Conservation (phyloP, 1,284 basidiomycete species). For the Melampsora medusae region DNA sequence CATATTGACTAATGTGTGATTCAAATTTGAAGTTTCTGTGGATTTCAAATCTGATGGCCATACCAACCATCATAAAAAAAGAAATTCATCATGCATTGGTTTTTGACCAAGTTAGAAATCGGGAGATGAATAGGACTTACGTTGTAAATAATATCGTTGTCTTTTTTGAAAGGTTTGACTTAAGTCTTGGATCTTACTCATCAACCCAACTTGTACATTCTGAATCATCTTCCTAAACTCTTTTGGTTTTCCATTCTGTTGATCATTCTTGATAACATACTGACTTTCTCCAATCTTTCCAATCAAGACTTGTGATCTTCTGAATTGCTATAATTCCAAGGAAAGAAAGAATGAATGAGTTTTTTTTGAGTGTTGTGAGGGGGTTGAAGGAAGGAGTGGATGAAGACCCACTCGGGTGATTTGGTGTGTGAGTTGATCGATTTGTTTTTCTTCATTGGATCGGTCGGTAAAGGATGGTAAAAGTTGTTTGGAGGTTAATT, state of each 20-base stretch:
- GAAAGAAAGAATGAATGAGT: not conserved
- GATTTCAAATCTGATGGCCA: slow-evolving; percentile 26
- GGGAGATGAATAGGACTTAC: slow-evolving; percentile 62
- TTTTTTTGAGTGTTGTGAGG: not conserved
- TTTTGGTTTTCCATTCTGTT: slow-evolving; percentile 53
- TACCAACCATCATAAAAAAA: slow-evolving; percentile 32
- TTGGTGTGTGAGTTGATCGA: slow-evolving; percentile 77
- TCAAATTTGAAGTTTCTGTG: not conserved
- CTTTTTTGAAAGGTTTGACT: slow-evolving; percentile 94
- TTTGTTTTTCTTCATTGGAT: slow-evolving; percentile 85
- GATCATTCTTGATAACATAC: slow-evolving; percentile 27
- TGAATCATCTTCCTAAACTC: slow-evolving; percentile 68
- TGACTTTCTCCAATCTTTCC: slow-evolving; percentile 34
- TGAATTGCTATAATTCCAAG: slow-evolving; percentile 22
- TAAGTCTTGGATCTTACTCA: slow-evolving; percentile 87
- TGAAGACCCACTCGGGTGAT: slow-evolving; percentile 70
- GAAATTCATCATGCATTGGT: too few relatives aligned
- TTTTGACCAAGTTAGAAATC: too few relatives aligned
- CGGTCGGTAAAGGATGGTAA: slow-evolving; percentile 95
- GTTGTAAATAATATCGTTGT: slow-evolving; percentile 94
- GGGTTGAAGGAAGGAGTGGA: not conserved
- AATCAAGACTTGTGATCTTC: slow-evolving; percentile 35
- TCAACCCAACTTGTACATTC: slow-evolving; percentile 95
- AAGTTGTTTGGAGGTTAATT: slow-evolving; percentile 89
- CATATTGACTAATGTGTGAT: slow-evolving; percentile 32